Percentiles rank a stretch among this genome's conserved stretches.
These are phyloP conservation scores for Metschnikowia henanensis DNA, from an alignment of 805 yeast genomes.

Conservation along the genomic window DNA sequence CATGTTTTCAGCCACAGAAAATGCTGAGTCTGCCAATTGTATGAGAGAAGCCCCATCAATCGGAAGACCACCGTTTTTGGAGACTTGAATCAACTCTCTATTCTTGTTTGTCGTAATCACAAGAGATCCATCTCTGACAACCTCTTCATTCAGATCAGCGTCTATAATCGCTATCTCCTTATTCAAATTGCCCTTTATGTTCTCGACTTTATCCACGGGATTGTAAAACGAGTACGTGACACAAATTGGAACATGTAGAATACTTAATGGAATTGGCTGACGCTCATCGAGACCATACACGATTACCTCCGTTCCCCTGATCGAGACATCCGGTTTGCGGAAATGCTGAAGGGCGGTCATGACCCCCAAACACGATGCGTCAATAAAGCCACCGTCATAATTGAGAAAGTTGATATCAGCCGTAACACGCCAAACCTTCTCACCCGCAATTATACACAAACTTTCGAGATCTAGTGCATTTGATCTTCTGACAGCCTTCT, in stretches of 20 bases:
- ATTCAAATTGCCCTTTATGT: slow-evolving; percentile 64
- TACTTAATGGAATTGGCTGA: slow-evolving; percentile 82
- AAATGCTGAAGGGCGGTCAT: slow-evolving; percentile 84
- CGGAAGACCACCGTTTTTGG: slow-evolving; percentile 88
- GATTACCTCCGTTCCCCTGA: slow-evolving; percentile 61
- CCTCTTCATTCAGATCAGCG: slow-evolving; percentile 76
- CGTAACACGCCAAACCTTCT: slow-evolving; percentile 85
- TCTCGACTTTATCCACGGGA: slow-evolving; percentile 61
- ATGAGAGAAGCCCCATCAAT: slow-evolving; percentile 70
- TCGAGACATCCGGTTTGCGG: slow-evolving; percentile 78
- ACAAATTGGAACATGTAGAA: slow-evolving; percentile 88
- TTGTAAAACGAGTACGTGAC: slow-evolving; percentile 86
- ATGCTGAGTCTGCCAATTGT: slow-evolving; percentile 69
- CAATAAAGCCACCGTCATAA: slow-evolving; percentile 92
- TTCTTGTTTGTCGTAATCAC: slow-evolving; percentile 88
- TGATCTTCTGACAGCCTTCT: slow-evolving; percentile 88
- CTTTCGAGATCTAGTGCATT: slow-evolving; percentile 90
- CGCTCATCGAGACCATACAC: slow-evolving; percentile 75
- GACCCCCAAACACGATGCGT: slow-evolving; percentile 87
- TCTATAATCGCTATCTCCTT: slow-evolving; percentile 69
- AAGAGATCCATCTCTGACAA: slow-evolving; percentile 71
- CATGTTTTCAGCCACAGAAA: slow-evolving; percentile 55
- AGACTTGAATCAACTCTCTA: slow-evolving; percentile 85
- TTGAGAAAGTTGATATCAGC: slow-evolving; percentile 89
- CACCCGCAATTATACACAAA: slow-evolving; percentile 87